A percentile compares a stretch with the other conserved stretches of the same genome.
These are phyloP conservation scores for Polygonum aviculare DNA, from an alignment of 148 eudicot species.

Conservation along the genomic window DNA sequence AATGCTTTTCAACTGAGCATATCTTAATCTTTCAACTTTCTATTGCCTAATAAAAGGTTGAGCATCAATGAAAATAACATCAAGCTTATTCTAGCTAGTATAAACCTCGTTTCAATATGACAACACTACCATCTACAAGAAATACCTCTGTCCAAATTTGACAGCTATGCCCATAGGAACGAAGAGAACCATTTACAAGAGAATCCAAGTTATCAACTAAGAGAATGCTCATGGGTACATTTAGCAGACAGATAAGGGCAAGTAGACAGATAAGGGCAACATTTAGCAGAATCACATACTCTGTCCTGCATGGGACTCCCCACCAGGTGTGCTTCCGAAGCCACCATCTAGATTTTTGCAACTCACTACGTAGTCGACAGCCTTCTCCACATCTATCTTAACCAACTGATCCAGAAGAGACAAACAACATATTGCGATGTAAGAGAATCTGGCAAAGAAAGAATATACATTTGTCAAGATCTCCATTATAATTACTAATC, in stretches of 20 bases:
- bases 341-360: slow-evolving; percentile 96
- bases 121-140: background rate
- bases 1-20: too few relatives aligned
- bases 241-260: background rate
- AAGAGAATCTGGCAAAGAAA: slow-evolving; percentile 56
- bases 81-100: background rate
- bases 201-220: background rate
- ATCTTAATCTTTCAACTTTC: too few relatives aligned
- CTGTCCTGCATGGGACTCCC: slow-evolving; percentile 89
- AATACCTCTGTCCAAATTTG: background rate
- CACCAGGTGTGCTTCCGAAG: slow-evolving; percentile 93
- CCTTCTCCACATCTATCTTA: slow-evolving; percentile 77
- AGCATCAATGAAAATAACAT: background rate
- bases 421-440: slow-evolving; percentile 74
- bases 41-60: too few relatives aligned
- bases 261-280: background rate
- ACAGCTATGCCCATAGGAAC: background rate
- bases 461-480: background rate
- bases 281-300: slow-evolving; percentile 33
- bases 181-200: background rate
- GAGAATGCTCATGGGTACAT: background rate
- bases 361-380: slow-evolving; percentile 74
- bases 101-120: background rate
- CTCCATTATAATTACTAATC: background rate
- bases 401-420: slow-evolving; percentile 63